phyloP scores from a whole-genome alignment of 371 early-diverging fungal species.

The Mortierella sp. region DNA sequence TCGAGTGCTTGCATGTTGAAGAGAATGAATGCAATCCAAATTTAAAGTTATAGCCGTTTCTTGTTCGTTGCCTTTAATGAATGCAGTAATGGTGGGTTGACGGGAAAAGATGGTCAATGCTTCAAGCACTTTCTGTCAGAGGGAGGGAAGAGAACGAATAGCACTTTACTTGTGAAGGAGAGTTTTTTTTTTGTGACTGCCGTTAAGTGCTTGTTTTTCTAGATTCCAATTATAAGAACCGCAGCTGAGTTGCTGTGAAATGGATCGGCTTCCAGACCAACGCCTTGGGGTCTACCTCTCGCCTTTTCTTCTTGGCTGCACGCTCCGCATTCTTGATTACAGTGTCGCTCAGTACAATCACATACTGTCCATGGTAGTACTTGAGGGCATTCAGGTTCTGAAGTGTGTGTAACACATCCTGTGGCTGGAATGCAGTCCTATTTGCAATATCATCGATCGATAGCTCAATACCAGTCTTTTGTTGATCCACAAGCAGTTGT shows the following conservation, averaged over 20 bases:
- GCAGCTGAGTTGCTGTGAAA: constrained; percentile 82
- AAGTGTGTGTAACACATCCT: constrained; percentile 97
- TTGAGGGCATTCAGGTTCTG: constrained; percentile 92
- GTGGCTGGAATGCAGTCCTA: constrained; percentile 89
- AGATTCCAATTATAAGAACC: constrained; percentile 73
- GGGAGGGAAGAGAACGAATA: background rate
- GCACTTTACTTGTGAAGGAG: no score
- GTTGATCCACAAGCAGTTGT: constrained; percentile 63
- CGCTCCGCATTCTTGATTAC: constrained; percentile 86
- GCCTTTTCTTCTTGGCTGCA: constrained; percentile 75
- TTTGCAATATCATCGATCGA: constrained; percentile 89
- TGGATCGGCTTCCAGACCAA: constrained; percentile 86
- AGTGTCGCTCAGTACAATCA: constrained; percentile 91
- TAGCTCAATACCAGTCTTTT: constrained; percentile 61
- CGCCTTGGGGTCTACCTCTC: constrained; percentile 83
- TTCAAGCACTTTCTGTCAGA: no score
- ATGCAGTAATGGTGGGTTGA: background rate
- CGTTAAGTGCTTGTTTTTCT: constrained; percentile 5
- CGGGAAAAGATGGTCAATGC: no score
- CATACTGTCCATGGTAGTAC: constrained; percentile 94
- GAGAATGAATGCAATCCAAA: background rate
- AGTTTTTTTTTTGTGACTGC: constrained; percentile 13
- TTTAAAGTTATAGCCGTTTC: no score
- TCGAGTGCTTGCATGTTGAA: constrained; percentile 42
- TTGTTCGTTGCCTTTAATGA: background rate